These are phyloP conservation scores for Cadophora gregata DNA, from an alignment of 2,329 filamentous ascomycete genomes.

Conservation along the genomic window DNA sequence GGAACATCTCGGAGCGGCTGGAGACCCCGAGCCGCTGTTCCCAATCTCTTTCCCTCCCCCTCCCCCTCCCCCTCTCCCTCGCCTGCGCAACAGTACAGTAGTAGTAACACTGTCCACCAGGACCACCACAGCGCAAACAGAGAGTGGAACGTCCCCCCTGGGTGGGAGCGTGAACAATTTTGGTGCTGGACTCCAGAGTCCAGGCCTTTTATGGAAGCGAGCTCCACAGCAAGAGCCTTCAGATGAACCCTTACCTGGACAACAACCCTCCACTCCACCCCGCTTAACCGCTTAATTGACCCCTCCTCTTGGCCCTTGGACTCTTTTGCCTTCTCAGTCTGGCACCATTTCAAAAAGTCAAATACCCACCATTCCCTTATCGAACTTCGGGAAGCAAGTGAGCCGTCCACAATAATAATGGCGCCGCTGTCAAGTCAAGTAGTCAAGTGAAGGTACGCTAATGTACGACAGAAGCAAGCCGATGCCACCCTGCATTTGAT, in stretches of 20 bases:
- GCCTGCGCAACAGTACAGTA: too few relatives aligned
- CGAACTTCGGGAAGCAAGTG: not conserved
- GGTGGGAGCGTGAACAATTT: not conserved
- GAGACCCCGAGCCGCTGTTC: not conserved
- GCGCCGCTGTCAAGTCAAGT: not conserved
- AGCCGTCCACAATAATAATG: not conserved
- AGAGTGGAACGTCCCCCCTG: not conserved
- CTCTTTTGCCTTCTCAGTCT: not conserved
- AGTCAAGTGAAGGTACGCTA: not conserved
- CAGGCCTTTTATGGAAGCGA: slow-evolving; percentile 4
- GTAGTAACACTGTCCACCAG: too few relatives aligned
- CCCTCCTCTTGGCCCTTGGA: not conserved
- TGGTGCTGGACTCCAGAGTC: slow-evolving; percentile 4
- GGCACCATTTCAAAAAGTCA: not conserved
- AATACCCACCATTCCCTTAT: not conserved
- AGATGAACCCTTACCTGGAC: not conserved
- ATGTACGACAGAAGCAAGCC: not conserved
- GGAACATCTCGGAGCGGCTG: not conserved
- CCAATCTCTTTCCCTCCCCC: too few relatives aligned
- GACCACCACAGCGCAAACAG: not conserved
- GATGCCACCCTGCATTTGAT: not conserved
- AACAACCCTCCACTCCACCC: too few relatives aligned
- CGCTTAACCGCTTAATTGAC: not conserved
- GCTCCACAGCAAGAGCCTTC: not conserved
- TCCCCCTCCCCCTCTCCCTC: too few relatives aligned